Base-by-base conservation (phyloP, 2,329 filamentous ascomycete species). In the Paraphoma chrysanthemicola region DNA sequence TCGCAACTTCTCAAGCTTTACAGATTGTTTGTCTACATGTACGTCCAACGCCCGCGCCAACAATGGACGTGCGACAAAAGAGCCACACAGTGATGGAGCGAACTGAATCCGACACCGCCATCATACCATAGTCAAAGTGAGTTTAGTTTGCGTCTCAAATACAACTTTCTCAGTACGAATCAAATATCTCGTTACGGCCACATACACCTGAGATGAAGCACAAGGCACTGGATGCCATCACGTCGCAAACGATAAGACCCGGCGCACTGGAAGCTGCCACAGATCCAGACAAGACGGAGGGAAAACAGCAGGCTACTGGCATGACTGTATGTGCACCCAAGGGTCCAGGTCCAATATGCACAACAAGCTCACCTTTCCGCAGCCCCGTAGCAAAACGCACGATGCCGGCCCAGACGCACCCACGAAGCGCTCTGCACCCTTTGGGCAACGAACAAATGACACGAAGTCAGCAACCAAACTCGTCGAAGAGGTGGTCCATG, bases 161-260 rank as follows among this genome's bases (percentile, higher is more conserved):
- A 14, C 14, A 23, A 3, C 23, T 23, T 5, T 23, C 23, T 23
- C 23, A 23, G 23, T 23, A 23, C 23, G 23, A 5, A 23, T 23
- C 23, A 23, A 23, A 3, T 23, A 23, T 23, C 23, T 23, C 5
- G 23, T 23, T 23, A 23, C 23, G 23, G 23, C 23, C 3, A 23
- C 5, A 23, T 23, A 23, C 23, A 23, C 5, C 5, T 23, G 23
- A 23, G 23, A 69, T 67, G 60, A 66, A 56, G 47, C 45, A 58
- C 2, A 57, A 66, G 57, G 60, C 62, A 39, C 51, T 63, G 10
- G 57, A 66, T 49, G 59, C 63, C 3, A 54, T 68, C 29, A 51
- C 60, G n/a, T 61, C 54, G 8, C 54, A 57, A 41, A 69, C 58
- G 5, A 66, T 58, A 46, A 64, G 60, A 17, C 60, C 60, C 18